Evolutionary conservation across 495 filamentous ascomycete species (phyloP).

Genomic region (Aspergillus panamensis): DNA sequence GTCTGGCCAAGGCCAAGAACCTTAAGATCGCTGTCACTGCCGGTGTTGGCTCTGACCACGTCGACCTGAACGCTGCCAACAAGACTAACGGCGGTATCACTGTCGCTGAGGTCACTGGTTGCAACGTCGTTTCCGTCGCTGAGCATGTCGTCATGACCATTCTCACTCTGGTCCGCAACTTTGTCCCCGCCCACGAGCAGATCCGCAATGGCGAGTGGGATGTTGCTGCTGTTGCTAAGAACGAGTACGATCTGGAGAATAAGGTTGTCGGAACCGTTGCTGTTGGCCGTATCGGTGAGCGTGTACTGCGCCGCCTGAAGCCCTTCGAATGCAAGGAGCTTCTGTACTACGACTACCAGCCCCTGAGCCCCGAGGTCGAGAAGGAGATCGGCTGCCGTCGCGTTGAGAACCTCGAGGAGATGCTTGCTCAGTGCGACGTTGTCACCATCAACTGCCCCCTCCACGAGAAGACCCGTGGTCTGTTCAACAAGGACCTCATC

Average conservation of each 20-base stretch:
- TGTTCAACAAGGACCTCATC: slow-evolving; percentile 99
- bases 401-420: slow-evolving; percentile 84
- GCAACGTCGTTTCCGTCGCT: slow-evolving; percentile 85
- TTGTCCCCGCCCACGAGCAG: slow-evolving; percentile 94
- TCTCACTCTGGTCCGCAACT: slow-evolving; percentile 93
- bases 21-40: slow-evolving; percentile 95
- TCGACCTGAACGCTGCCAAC: slow-evolving; percentile 96
- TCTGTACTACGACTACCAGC: slow-evolving; percentile 99
- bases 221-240: slow-evolving; percentile 92
- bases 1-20: slow-evolving; percentile 96
- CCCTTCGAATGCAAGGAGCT: slow-evolving; percentile 99
- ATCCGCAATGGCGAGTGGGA: slow-evolving; percentile 88
- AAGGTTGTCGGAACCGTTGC: slow-evolving; percentile 98
- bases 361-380: slow-evolving; percentile 79
- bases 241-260: slow-evolving; percentile 94
- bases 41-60: slow-evolving; percentile 96
- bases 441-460: slow-evolving; percentile 99
- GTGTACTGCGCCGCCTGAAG: slow-evolving; percentile 91
- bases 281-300: slow-evolving; percentile 96
- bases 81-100: slow-evolving; percentile 97
- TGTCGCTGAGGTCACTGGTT: slow-evolving; percentile 94
- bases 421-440: slow-evolving; percentile 93
- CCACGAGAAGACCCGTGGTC: slow-evolving; percentile 91
- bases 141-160: slow-evolving; percentile 99
- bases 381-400: slow-evolving; percentile 94